phyloP scores from a whole-genome alignment of 2,329 filamentous ascomycete genomes.

The Colletotrichum gloeosporioides region DNA sequence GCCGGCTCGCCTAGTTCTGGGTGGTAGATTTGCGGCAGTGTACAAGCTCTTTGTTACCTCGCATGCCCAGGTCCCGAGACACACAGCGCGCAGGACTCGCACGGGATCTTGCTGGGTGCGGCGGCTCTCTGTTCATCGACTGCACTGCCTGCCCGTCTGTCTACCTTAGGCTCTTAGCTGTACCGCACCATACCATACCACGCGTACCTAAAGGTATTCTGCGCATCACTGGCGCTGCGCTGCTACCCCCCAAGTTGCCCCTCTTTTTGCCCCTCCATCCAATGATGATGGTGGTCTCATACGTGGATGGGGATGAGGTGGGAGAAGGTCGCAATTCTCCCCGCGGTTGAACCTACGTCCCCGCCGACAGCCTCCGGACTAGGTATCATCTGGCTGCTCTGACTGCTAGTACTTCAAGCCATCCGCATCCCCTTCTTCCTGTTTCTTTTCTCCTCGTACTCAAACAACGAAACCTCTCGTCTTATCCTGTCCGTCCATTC shows the following conservation, averaged over 20 bases:
- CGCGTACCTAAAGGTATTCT: constrained; percentile 2
- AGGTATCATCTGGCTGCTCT: constrained; percentile 18
- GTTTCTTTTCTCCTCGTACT: not conserved
- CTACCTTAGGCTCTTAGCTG: not conserved
- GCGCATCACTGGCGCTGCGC: constrained; percentile 15
- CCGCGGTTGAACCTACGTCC: constrained; percentile 22
- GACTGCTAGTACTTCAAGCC: constrained; percentile 16
- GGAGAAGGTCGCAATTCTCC: constrained; percentile 14
- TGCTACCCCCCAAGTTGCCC: constrained; percentile 2
- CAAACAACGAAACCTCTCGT: not conserved
- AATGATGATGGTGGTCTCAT: constrained; percentile 8
- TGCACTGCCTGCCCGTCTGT: not conserved
- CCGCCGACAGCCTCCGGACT: constrained; percentile 21
- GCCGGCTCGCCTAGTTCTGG: not conserved
- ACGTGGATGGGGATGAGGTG: not conserved
- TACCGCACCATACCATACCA: not conserved
- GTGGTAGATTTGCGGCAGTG: not conserved
- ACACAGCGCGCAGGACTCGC: not conserved
- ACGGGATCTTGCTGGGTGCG: constrained; percentile 16
- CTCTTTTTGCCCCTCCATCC: constrained; percentile 20
- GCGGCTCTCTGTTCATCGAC: not conserved
- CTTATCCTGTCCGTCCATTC: not conserved
- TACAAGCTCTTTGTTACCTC: constrained; percentile 1
- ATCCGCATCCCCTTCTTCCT: not conserved
- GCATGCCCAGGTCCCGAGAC: constrained; percentile 10